A percentile compares a stretch with the other conserved stretches of the same genome.
Evolutionary conservation across 352 stramenopile species (phyloP).

Genomic region (Globisporangium irregulare): DNA sequence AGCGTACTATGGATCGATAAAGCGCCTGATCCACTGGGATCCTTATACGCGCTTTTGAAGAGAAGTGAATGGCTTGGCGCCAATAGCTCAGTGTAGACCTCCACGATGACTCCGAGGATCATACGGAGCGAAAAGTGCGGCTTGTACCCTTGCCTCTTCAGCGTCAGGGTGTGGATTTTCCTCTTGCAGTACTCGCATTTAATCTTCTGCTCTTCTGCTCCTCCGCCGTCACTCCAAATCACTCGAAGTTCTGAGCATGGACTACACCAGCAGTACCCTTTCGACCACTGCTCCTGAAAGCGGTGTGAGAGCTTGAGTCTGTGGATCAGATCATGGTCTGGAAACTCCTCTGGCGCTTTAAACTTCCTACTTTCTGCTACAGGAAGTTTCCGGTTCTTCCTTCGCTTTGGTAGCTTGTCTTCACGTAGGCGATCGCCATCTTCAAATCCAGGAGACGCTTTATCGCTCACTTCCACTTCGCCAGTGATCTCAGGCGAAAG

Average conservation of each 20-base stretch:
- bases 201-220: neutral
- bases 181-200: constrained; percentile 30
- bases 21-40: constrained; percentile 3
- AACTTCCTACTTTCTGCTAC: constrained; percentile 11
- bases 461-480: neutral
- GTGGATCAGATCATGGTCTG: constrained; percentile 26
- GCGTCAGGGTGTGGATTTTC: constrained; percentile 29
- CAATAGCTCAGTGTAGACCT: constrained; percentile 52
- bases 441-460: neutral
- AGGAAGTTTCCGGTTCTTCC: constrained; percentile 4
- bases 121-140: constrained; percentile 55
- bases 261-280: constrained; percentile 55
- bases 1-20: constrained; percentile 49
- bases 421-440: neutral
- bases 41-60: constrained; percentile 34
- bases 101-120: constrained; percentile 46
- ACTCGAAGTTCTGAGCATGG: constrained; percentile 22
- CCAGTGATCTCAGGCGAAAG: neutral
- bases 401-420: neutral
- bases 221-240: constrained; percentile 21
- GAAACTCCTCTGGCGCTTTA: constrained; percentile 7
- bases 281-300: constrained; percentile 51
- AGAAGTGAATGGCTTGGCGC: constrained; percentile 35
- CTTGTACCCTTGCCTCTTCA: constrained; percentile 28
- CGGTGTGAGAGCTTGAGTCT: constrained; percentile 39